Evolutionary conservation across 257 asterid species (phyloP).

Genomic region (Solanum clarkiae): DNA sequence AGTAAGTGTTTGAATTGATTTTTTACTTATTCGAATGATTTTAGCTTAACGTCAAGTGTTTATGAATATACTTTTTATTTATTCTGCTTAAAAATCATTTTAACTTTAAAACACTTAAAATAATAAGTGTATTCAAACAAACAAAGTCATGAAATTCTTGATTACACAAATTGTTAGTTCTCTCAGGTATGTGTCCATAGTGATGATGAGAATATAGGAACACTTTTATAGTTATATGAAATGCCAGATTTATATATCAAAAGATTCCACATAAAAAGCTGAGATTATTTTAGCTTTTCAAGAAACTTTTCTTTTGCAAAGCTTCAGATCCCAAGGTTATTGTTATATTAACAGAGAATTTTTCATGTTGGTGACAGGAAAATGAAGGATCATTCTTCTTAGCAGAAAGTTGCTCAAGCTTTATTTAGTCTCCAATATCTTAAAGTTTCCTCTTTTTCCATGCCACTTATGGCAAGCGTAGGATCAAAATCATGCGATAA

Average conservation of each 20-base stretch:
- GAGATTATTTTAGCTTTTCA: slow-evolving; percentile 8
- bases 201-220: neutral
- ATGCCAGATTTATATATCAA: slow-evolving; percentile 1
- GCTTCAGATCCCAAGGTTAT: slow-evolving; percentile 40
- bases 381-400: slow-evolving; percentile 17
- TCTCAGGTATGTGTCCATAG: slow-evolving; percentile 12
- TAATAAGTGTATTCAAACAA: neutral
- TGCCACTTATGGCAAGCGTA: slow-evolving; percentile 10
- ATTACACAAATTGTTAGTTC: neutral
- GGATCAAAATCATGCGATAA: slow-evolving; percentile 5
- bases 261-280: slow-evolving; percentile 32
- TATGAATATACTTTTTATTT: neutral
- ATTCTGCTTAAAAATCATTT: neutral
- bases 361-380: slow-evolving; percentile 24
- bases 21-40: neutral
- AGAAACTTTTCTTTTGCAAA: neutral
- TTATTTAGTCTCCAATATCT: neutral
- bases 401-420: slow-evolving; percentile 15
- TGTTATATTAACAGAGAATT: slow-evolving; percentile 6
- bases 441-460: neutral
- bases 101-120: neutral
- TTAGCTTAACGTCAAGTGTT: neutral
- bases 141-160: neutral
- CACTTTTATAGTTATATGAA: slow-evolving; percentile 4
- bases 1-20: neutral